A percentile compares a stretch with the other conserved stretches of the same genome.
Evolutionary conservation across 139 green algal species (phyloP).

Genomic region (Coelastrella sp.): DNA sequence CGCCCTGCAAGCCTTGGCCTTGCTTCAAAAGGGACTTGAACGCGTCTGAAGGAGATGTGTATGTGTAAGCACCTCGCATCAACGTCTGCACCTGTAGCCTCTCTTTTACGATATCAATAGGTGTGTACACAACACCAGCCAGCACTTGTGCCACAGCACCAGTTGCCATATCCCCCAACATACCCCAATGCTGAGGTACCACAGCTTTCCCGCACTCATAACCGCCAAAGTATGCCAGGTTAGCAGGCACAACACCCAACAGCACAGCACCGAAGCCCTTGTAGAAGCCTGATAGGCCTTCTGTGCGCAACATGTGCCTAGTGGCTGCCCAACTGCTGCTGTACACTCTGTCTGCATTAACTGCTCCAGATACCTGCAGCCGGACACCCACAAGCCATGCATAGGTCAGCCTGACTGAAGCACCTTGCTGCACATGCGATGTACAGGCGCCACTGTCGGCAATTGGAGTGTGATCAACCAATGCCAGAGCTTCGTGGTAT

Average conservation of each 20-base stretch:
- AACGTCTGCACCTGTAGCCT: conserved; percentile 63
- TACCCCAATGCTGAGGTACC: conserved; percentile 51
- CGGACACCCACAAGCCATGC: neutral
- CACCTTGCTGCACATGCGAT: neutral
- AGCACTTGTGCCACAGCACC: conserved; percentile 77
- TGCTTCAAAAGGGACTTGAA: neutral
- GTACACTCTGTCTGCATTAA: conserved; percentile 11
- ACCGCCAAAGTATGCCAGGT: conserved; percentile 81
- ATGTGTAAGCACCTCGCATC: conserved; percentile 49
- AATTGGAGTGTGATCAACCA: too few species aligned
- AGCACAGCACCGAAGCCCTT: conserved; percentile 77
- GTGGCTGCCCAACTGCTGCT: neutral
- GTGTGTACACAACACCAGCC: conserved; percentile 87
- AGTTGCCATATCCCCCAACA: conserved; percentile 71
- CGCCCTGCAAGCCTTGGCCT: neutral
- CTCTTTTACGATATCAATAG: conserved; percentile 94
- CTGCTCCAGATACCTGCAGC: conserved; percentile 27
- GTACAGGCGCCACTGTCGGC: neutral
- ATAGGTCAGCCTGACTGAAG: neutral
- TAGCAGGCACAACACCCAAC: conserved; percentile 75
- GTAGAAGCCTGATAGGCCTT: conserved; percentile 65
- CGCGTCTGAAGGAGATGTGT: conserved; percentile 14
- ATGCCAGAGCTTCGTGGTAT: too few species aligned
- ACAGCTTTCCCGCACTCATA: conserved; percentile 38
- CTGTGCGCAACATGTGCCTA: conserved; percentile 25